Conservation (phyloP, 805 yeast species). For the Pachysolen tannophilus region DNA sequence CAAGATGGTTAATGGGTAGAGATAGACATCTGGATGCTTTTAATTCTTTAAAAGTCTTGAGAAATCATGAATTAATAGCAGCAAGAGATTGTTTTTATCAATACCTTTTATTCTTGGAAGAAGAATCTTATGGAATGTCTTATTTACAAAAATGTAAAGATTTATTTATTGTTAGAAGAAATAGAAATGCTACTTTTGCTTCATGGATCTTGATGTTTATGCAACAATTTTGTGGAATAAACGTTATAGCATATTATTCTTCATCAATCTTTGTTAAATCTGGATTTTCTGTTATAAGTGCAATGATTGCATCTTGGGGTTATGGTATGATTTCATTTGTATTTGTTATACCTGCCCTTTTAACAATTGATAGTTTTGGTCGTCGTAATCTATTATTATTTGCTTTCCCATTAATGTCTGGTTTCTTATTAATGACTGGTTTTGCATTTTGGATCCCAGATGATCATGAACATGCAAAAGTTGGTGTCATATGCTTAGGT, state of each 20-base stretch:
- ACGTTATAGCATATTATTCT: slow-evolving; percentile 81
- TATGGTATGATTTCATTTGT: slow-evolving; percentile 75
- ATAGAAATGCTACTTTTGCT: slow-evolving; percentile 75
- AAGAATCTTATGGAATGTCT: slow-evolving; percentile 41
- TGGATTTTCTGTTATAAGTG: slow-evolving; percentile 51
- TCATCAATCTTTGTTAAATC: slow-evolving; percentile 67
- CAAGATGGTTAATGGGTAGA: slow-evolving; percentile 73
- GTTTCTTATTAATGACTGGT: slow-evolving; percentile 53
- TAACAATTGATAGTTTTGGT: slow-evolving; percentile 72
- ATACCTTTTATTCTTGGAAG: slow-evolving; percentile 56
- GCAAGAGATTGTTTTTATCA: slow-evolving; percentile 69
- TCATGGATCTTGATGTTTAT: slow-evolving; percentile 79
- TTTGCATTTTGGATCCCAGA: slow-evolving; percentile 66
- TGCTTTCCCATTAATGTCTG: slow-evolving; percentile 60
- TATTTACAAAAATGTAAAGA: slow-evolving; percentile 41
- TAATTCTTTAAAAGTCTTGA: slow-evolving; percentile 38
- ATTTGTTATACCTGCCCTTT: slow-evolving; percentile 78
- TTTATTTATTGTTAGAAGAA: slow-evolving; percentile 66
- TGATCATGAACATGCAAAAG: slow-evolving; percentile 34
- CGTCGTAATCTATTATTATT: slow-evolving; percentile 51
- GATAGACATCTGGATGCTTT: slow-evolving; percentile 53
- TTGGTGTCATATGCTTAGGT: slow-evolving; percentile 65
- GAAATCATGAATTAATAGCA: slow-evolving; percentile 48
- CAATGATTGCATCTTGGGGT: slow-evolving; percentile 79
- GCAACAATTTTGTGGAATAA: slow-evolving; percentile 90